Base-by-base conservation (phyloP, 176 grass and related monocot species). In the Raddia distichophylla region DNA sequence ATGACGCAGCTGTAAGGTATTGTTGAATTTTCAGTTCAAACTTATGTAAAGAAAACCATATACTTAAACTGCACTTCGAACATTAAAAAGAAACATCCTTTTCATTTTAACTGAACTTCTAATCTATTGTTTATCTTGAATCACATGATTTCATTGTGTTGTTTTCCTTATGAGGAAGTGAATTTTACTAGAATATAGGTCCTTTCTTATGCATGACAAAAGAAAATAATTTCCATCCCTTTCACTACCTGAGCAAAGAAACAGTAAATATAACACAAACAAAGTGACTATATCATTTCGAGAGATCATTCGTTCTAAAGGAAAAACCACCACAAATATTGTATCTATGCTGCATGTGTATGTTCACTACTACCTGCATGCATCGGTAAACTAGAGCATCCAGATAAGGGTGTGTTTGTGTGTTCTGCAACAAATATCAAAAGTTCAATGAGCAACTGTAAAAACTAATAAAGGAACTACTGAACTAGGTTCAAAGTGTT, bases 1-100 rank as follows among this genome's bases (percentile, higher is more conserved):
- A 89, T 9, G 56, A 89, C 73, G 80, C 86, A 74, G 57, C 76
- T 46, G 79, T 97, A 88, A 93, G 90, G 90, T 92, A 85, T 18
- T 58, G 15, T 67, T 78, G 47, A 59, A 10, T 75, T 76, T 73
- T 78, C 17, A 17, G 76, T 89, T 18, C 73, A 71, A 64, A 7
- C 72, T 79, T 33, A 67, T 66, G 58, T 44, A 58, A 56, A 13
- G 4, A 40, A 19, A 62, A 59, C 27, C 18, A 17, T 34, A 44
- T 68, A n/a, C 18, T 82, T 64, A 54, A 78, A 62, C 57, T 53
- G 32, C 33, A 11, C 19, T 15, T 19, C 7, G 27, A 60, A 7
- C 32, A 77, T 84, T 84, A 65, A 18, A n/a, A 46, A 45, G 32
- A 42, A 54, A 37, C 16, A 53, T 37, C 61, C 37, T 79, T 58